Evolutionary conservation across 164 flowering plant species (phyloP).

Genomic region (Nymphaea thermarum): DNA sequence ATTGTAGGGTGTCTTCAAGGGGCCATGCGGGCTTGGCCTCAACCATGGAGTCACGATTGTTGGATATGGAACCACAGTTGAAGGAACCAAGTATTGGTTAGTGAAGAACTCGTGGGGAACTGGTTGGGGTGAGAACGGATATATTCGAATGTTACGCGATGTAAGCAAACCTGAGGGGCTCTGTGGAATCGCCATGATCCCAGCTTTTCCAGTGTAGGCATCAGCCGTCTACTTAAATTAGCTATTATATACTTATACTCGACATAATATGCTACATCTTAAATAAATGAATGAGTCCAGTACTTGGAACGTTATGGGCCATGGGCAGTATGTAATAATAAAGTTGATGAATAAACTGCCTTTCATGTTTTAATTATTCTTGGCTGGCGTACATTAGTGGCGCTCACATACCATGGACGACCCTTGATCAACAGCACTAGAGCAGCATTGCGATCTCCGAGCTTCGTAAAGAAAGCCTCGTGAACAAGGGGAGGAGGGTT

Average conservation of each 20-base stretch:
- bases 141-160: constrained; percentile 24
- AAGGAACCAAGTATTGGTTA: constrained; percentile 34
- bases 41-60: constrained; percentile 27
- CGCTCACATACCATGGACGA: too few relatives aligned
- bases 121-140: constrained; percentile 31
- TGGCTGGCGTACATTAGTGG: too few relatives aligned
- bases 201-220: constrained; percentile 30
- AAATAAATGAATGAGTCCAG: neutral
- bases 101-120: constrained; percentile 34
- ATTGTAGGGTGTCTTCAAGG: neutral
- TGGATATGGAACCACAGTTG: constrained; percentile 24
- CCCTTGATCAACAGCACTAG: too few relatives aligned
- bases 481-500: too few relatives aligned
- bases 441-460: too few relatives aligned
- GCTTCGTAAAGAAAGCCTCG: too few relatives aligned
- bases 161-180: constrained; percentile 12
- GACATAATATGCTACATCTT: neutral
- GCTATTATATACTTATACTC: neutral
- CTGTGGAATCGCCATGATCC: constrained; percentile 20
- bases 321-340: neutral
- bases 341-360: too few relatives aligned
- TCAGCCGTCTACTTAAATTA: neutral
- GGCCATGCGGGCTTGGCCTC: neutral
- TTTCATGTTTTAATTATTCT: too few relatives aligned
- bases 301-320: neutral